A percentile compares a stretch with the other conserved stretches of the same genome.
phyloP scores from a whole-genome alignment of 805 yeast genomes.

The Ogataea zsoltii region DNA sequence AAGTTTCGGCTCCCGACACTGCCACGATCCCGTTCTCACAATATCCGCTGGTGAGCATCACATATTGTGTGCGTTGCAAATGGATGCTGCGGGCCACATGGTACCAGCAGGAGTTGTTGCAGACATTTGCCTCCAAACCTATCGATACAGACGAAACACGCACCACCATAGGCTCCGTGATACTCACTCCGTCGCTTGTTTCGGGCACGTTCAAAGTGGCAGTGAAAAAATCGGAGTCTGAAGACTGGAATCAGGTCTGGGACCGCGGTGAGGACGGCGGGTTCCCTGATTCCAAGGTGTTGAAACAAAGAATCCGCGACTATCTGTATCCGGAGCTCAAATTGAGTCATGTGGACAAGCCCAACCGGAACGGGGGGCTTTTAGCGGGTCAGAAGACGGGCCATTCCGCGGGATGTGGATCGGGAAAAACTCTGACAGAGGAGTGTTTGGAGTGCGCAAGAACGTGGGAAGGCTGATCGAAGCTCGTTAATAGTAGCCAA shows the following conservation, averaged over 20 bases:
- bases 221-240: slow-evolving; percentile 36
- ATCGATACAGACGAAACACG: slow-evolving; percentile 38
- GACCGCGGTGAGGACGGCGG: slow-evolving; percentile 66
- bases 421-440: slow-evolving; percentile 19
- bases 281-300: slow-evolving; percentile 81
- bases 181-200: slow-evolving; percentile 45
- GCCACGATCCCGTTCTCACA: neutral
- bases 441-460: slow-evolving; percentile 32
- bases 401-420: neutral
- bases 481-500: slow-evolving; percentile 10
- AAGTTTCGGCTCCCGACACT: neutral
- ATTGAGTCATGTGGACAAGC: slow-evolving; percentile 66
- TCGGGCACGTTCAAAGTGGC: slow-evolving; percentile 63
- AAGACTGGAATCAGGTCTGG: slow-evolving; percentile 49
- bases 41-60: slow-evolving; percentile 66
- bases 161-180: slow-evolving; percentile 49
- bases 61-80: slow-evolving; percentile 80
- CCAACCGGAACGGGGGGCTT: slow-evolving; percentile 25
- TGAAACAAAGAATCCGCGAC: slow-evolving; percentile 69
- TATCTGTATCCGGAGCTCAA: slow-evolving; percentile 51
- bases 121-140: slow-evolving; percentile 55
- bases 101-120: slow-evolving; percentile 83
- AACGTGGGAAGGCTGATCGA: slow-evolving; percentile 30
- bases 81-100: slow-evolving; percentile 90
- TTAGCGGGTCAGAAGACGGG: slow-evolving; percentile 11